Evolutionary conservation across 1,139 yeast species (phyloP), one percentile per base, ranked within the genome.

Genomic region (Saccharomyces hybrid): DNA sequence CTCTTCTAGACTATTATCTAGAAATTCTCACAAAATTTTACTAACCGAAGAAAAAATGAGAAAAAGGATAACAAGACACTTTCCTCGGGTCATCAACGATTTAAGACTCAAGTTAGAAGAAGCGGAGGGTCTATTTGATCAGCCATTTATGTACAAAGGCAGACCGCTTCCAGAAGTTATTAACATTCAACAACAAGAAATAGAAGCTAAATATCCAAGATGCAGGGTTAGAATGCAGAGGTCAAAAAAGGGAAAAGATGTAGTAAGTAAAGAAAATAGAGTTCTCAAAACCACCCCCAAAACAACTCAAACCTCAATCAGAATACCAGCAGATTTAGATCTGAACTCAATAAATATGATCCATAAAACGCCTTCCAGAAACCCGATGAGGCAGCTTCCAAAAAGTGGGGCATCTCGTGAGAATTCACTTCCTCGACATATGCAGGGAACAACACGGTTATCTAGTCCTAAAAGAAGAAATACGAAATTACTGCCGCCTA

Each of bases 11-110:
- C 75, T 91, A 47, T 73, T 87, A 52, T 80, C 87, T 58, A 81
- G 88, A 63, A 84, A 89, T 59, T 86, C 93, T 2, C 91, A 95
- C 61, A 84, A 84, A 57, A 84, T 90, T 30, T 73, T 91, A 54
- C 76, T 88, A 57, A 80, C 86, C 57, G 98, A 93, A 68, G 97
- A 90, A 64, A 84, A 80, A 64, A 76, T 83, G 48, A 75, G 97
- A 53, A 85, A 86, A 62, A 78, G 79, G 54, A 75, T 91, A 5
- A 74, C 81, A 30, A 83, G 82, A 63, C 79, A 79, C 60, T 73
- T 88, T 63, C 98, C 98, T 0, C 75, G 75, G 46, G 74, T 86
- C 0, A 71, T 88, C 8, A 72, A 73, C 2, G 78, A 75, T 2
- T 71, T 91, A 52, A 81, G 79, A 58, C 54, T 61, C 1, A 79